Evolutionary conservation across 2,329 filamentous ascomycete species (phyloP).

Genomic region (Aspergillus hortae): DNA sequence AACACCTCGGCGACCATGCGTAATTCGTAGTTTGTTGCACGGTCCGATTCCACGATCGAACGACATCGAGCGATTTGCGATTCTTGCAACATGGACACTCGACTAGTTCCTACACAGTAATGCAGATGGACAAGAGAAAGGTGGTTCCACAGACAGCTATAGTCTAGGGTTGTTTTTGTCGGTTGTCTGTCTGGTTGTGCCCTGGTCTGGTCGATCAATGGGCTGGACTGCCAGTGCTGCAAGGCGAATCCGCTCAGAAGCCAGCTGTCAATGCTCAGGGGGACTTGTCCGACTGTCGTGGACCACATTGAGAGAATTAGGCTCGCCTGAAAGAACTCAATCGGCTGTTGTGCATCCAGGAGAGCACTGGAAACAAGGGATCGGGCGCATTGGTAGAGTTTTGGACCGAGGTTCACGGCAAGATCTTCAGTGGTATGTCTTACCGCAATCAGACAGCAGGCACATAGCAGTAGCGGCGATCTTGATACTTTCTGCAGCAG

Average conservation of each 20-base stretch:
- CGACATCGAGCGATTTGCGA: slow-evolving; percentile 38
- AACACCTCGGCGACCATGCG: slow-evolving; percentile 46
- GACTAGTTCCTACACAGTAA: slow-evolving; percentile 44
- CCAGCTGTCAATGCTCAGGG: slow-evolving; percentile 46
- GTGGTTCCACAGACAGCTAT: slow-evolving; percentile 44
- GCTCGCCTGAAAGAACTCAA: slow-evolving; percentile 44
- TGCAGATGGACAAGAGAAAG: slow-evolving; percentile 45
- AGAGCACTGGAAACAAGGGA: slow-evolving; percentile 24
- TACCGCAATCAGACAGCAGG: slow-evolving; percentile 41
- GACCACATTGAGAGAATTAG: slow-evolving; percentile 46
- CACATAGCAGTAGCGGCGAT: slow-evolving; percentile 39
- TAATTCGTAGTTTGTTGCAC: slow-evolving; percentile 44
- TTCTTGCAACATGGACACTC: slow-evolving; percentile 35
- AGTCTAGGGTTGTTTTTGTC: slow-evolving; percentile 24
- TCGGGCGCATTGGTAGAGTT: slow-evolving; percentile 35
- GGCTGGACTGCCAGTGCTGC: slow-evolving; percentile 39
- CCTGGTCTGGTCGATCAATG: slow-evolving; percentile 26
- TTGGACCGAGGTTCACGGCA: slow-evolving; percentile 35
- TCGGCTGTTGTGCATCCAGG: slow-evolving; percentile 36
- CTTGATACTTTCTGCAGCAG: slow-evolving; percentile 32
- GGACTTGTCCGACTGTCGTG: slow-evolving; percentile 44
- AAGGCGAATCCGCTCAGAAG: slow-evolving; percentile 43
- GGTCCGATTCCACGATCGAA: slow-evolving; percentile 35
- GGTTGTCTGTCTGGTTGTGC: slow-evolving; percentile 2
- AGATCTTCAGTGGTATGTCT: slow-evolving; percentile 39